phyloP scores from a whole-genome alignment of 2,329 filamentous ascomycete species.

The Dendryphion nanum region DNA sequence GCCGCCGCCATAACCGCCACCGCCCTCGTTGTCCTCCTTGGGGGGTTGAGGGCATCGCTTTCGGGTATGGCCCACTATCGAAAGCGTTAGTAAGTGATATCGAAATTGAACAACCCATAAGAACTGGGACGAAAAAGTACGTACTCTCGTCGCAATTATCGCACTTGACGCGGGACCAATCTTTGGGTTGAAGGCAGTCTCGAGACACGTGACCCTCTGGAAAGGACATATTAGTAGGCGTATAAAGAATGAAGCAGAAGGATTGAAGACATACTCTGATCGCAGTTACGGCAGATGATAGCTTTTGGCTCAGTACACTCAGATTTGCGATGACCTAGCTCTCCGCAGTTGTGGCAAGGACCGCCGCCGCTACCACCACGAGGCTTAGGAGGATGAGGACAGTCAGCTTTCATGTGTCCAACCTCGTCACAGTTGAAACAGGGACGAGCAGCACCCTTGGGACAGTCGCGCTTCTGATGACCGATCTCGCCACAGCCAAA shows the following conservation, averaged over 20 bases:
- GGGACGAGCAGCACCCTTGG: constrained; percentile 13
- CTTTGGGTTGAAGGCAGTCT: constrained; percentile 55
- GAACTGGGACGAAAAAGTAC: constrained; percentile 9
- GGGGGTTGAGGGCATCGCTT: constrained; percentile 40
- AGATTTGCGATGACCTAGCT: constrained; percentile 12
- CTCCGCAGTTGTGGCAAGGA: constrained; percentile 13
- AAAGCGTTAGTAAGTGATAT: constrained; percentile 10
- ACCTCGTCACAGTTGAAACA: constrained; percentile 32
- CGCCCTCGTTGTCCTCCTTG: constrained; percentile 22
- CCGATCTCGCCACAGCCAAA: constrained; percentile 23
- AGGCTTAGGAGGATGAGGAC: constrained; percentile 7
- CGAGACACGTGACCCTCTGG: constrained; percentile 55
- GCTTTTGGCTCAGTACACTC: constrained; percentile 25
- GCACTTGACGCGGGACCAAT: constrained; percentile 60
- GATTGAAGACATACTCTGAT: constrained; percentile 37
- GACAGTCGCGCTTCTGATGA: constrained; percentile 26
- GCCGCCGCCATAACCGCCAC: no score
- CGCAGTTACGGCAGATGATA: constrained; percentile 60
- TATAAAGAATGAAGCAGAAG: neutral
- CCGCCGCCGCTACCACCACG: constrained; percentile 6
- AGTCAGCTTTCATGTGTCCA: constrained; percentile 20
- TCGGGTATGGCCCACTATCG: constrained; percentile 38
- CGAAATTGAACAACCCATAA: no score
- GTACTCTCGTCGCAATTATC: constrained; percentile 52
- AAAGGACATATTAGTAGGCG: no score